Conservation (phyloP, 176 grass and related monocot genomes). For the Canna indica region DNA sequence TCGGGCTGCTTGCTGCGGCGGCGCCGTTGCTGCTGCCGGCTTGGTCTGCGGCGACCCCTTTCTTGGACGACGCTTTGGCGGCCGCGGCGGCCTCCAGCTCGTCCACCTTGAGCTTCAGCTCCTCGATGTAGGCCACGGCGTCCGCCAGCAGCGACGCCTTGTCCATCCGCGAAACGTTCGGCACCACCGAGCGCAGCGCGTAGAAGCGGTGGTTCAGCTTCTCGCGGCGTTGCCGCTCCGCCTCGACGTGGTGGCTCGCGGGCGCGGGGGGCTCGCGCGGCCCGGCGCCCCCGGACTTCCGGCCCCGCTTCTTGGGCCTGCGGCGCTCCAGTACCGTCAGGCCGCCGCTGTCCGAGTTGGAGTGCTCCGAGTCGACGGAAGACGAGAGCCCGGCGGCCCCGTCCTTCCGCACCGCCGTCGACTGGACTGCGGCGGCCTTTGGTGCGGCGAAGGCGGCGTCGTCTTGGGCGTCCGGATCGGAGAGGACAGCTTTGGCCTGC, state of each 20-base stretch:
- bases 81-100: background rate
- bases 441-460: background rate
- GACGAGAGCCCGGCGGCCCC: background rate
- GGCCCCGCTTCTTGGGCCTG: background rate
- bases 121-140: slow-evolving; percentile 1
- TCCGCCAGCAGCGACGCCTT: slow-evolving; percentile 3
- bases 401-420: background rate
- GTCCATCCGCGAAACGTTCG: background rate
- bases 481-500: slow-evolving; percentile 4
- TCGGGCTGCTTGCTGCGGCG: background rate
- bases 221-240: slow-evolving; percentile 3
- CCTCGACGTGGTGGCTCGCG: background rate
- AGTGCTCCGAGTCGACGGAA: slow-evolving; percentile 22
- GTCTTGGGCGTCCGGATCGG: background rate
- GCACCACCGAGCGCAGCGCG: slow-evolving; percentile 1
- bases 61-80: background rate
- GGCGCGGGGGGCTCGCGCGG: no score
- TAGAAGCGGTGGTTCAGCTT: slow-evolving; percentile 11
- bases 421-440: background rate
- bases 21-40: background rate
- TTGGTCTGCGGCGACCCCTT: background rate
- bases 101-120: background rate
- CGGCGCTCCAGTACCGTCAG: background rate
- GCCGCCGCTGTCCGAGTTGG: slow-evolving; percentile 11
- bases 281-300: background rate